These are phyloP conservation scores for Boletus huronensis DNA, from an alignment of 768 basidiomycete genomes.

Conservation along the genomic window DNA sequence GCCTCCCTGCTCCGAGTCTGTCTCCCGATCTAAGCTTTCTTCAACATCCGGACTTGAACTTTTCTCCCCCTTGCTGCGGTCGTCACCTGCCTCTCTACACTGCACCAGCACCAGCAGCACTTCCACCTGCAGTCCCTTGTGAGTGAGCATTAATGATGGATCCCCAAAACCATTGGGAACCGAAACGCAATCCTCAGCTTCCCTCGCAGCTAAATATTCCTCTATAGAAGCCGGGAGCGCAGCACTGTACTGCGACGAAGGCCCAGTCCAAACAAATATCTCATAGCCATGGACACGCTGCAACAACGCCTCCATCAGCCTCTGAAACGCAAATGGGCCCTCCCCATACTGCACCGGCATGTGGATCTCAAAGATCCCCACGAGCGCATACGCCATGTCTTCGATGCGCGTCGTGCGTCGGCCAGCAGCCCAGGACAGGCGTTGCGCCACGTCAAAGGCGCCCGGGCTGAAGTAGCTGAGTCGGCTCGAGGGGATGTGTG, in stretches of 20 bases:
- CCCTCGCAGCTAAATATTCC: conserved; percentile 6
- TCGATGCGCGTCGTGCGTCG: conserved; percentile 23
- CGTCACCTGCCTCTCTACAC: conserved; percentile 3
- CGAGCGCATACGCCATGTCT: conserved; percentile 25
- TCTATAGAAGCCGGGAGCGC: conserved; percentile 7
- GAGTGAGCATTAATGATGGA: conserved; percentile 4
- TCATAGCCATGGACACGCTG: background rate
- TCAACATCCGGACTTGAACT: background rate
- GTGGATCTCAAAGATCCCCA: conserved; percentile 20
- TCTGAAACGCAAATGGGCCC: conserved; percentile 21
- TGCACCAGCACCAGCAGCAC: background rate
- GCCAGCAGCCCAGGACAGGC: conserved; percentile 17
- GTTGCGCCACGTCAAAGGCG: conserved; percentile 1
- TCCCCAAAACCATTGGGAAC: conserved; percentile 5
- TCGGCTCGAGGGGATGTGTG: background rate
- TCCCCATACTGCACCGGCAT: conserved; percentile 26
- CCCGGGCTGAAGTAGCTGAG: conserved; percentile 1
- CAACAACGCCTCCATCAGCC: conserved; percentile 11
- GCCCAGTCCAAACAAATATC: conserved; percentile 8
- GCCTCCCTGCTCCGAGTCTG: background rate
- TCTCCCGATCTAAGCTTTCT: background rate
- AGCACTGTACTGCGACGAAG: conserved; percentile 2
- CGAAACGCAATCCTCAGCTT: background rate
- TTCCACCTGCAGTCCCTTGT: conserved; percentile 8
- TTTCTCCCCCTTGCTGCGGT: background rate